Conservation (phyloP, 176 grass and related monocot species). For the Luzula sylvatica region DNA sequence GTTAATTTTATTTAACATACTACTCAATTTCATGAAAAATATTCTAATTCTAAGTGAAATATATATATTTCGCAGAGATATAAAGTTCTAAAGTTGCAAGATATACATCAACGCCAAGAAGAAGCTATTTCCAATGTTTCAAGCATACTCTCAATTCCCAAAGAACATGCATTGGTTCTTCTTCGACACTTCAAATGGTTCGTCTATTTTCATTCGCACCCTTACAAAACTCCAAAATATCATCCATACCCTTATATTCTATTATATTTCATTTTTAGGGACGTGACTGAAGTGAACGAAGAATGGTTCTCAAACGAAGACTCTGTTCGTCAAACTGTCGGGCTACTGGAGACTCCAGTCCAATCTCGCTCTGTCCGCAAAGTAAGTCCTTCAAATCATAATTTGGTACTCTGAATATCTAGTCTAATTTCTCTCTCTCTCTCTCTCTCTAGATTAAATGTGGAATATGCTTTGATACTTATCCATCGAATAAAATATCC, state of each 20-base stretch:
- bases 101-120: conserved; percentile 47
- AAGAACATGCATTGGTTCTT: conserved; percentile 51
- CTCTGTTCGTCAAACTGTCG: conserved; percentile 47
- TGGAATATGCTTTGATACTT: conserved; percentile 90
- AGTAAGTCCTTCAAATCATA: conserved; percentile 25
- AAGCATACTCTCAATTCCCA: conserved; percentile 43
- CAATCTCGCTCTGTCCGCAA: conserved; percentile 19
- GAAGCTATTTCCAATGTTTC: conserved; percentile 56
- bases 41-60: not conserved
- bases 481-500: conserved; percentile 35
- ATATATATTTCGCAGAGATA: conserved; percentile 41
- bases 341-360: conserved; percentile 42
- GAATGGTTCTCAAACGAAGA: conserved; percentile 88
- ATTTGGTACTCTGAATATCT: not conserved
- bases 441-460: conserved; percentile 60
- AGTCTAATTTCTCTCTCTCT: not conserved
- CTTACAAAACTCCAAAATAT: not conserved
- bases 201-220: conserved; percentile 15
- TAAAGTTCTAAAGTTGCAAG: conserved; percentile 39
- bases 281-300: conserved; percentile 55
- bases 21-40: too few relatives aligned
- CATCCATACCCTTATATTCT: not conserved
- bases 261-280: conserved; percentile 32
- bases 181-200: conserved; percentile 76
- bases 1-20: too few relatives aligned